Evolutionary conservation across 2,329 filamentous ascomycete species (phyloP).

Genomic region (Curvularia spicifera): DNA sequence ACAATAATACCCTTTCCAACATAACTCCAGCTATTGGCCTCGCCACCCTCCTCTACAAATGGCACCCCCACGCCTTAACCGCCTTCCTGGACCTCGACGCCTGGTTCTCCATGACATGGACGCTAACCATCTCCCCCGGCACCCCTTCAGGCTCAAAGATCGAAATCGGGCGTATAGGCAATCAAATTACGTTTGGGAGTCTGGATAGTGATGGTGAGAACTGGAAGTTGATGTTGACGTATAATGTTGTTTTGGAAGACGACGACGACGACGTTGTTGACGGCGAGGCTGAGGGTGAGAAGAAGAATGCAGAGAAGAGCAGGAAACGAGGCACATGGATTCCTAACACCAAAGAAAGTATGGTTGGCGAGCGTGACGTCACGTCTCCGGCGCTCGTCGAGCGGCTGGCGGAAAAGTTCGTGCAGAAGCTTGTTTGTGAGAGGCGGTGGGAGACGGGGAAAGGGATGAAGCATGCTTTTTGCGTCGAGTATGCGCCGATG

Average conservation of each 20-base stretch:
- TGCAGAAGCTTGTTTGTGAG: slow-evolving; percentile 1
- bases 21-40: slow-evolving; percentile 22
- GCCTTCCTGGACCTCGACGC: slow-evolving; percentile 34
- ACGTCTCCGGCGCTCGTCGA: slow-evolving; percentile 21
- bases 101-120: slow-evolving; percentile 37
- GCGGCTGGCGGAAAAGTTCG: slow-evolving; percentile 7
- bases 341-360: slow-evolving; percentile 30
- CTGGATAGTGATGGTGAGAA: slow-evolving; percentile 25
- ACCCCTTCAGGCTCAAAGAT: slow-evolving; percentile 19
- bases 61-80: slow-evolving; percentile 25
- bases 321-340: slow-evolving; percentile 23
- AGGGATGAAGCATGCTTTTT: slow-evolving; percentile 26
- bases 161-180: slow-evolving; percentile 33
- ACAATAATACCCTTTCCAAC: background rate
- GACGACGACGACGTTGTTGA: slow-evolving; percentile 4
- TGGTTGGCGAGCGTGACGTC: slow-evolving; percentile 26
- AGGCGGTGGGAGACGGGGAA: slow-evolving; percentile 28
- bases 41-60: slow-evolving; percentile 30
- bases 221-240: slow-evolving; percentile 32
- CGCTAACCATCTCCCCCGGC: slow-evolving; percentile 13
- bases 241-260: slow-evolving; percentile 20
- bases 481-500: slow-evolving; percentile 36
- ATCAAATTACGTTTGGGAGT: slow-evolving; percentile 33
- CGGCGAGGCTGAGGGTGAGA: background rate
- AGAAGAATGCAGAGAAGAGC: background rate